Conservation (phyloP, 768 basidiomycete genomes). For the Serpula lacrymans region DNA sequence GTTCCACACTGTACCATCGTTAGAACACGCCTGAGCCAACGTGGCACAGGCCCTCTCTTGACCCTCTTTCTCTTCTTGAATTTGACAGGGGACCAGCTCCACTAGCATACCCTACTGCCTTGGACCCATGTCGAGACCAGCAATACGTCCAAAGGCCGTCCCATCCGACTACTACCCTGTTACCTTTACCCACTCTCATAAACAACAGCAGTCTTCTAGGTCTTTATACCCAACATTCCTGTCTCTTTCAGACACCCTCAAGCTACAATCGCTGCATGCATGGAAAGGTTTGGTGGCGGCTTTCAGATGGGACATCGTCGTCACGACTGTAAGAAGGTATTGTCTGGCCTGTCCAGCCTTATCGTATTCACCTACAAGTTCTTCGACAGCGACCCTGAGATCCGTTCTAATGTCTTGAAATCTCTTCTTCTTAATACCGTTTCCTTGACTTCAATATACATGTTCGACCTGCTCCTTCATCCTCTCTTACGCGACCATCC, state of each 20-base stretch:
- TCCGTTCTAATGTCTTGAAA: conserved; percentile 72
- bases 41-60: too few relatives aligned
- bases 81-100: too few relatives aligned
- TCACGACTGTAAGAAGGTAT: conserved; percentile 57
- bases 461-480: conserved; percentile 69
- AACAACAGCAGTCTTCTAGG: conserved; percentile 38
- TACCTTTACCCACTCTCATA: conserved; percentile 19
- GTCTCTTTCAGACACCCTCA: conserved; percentile 54
- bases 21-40: too few relatives aligned
- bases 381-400: conserved; percentile 62
- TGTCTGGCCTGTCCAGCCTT: conserved; percentile 12
- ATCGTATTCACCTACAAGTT: conserved; percentile 8
- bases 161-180: conserved; percentile 19
- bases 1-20: too few relatives aligned
- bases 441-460: conserved; percentile 68
- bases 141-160: conserved; percentile 18
- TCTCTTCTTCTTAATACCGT: conserved; percentile 70
- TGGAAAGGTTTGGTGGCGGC: conserved; percentile 64
- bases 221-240: conserved; percentile 68
- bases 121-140: conserved; percentile 22
- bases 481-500: conserved; percentile 62
- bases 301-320: conserved; percentile 67
- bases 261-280: conserved; percentile 59
- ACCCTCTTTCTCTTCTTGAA: too few relatives aligned
- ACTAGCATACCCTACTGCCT: conserved; percentile 1